Evolutionary conservation across 805 yeast genomes (phyloP), one percentile per base, ranked within the genome.

Genomic region (Spathaspora hagerdaliae): DNA sequence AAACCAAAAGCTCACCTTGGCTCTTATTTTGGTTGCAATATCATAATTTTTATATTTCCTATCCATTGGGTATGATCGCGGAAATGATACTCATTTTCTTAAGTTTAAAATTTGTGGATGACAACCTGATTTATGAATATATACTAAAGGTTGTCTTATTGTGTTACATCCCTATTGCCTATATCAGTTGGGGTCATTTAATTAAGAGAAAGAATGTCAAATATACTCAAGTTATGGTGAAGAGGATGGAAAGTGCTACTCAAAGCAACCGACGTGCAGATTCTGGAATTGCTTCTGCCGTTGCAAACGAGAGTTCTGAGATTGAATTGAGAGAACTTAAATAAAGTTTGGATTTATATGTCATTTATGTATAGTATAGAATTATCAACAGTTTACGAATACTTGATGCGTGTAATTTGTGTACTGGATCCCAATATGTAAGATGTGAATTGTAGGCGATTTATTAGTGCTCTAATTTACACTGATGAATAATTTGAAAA

Each of bases 21-120:
- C 59, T 61, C 47, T 54, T 71, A 26, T 65, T 66, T 44, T 63
- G 70, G 67, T 56, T 69, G 40, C 65, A 71, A 43, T 67, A 63
- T 49, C 59, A 60, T 43, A 60, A 63, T 42, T 63, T 58, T 49
- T 67, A 58, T 53, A 10, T 70, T 8, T 63, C 70, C 1, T 64
- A 65, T 41, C 75, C 75, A 5, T 6, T 64, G 5, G 51, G 67
- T 0, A 34, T 64, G 5, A 46, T 56, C 4, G 59, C 71, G 8
- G 77, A 72, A 48, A 59, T 70, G 63, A 49, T 62, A 3, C 51
- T 67, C 31, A 49, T 61, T 14, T 68, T 72, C 44, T 59, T 72
- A 44, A 61, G 72, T 45, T 57, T 72, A 38, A 63, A 56, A 4
- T 65, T 66, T 43, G 69, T 58, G 8, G 43, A 53, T 8, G 61